Conservation (phyloP, 345 rosid genomes). For the Populus euphratica region DNA sequence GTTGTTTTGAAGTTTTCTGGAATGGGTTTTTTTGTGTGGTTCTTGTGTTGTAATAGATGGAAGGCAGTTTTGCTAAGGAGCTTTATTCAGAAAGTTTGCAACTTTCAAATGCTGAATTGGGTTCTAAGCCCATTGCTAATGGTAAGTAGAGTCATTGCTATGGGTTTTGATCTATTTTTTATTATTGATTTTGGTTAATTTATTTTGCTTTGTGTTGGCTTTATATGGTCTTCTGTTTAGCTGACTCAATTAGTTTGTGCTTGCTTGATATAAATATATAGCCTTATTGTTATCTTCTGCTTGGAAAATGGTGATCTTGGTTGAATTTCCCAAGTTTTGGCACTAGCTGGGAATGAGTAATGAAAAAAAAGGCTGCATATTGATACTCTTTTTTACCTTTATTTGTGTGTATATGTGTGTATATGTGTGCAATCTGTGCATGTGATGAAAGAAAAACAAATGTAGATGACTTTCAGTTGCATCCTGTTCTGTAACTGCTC, state of each 20-base stretch:
- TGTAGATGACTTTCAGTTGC: not conserved
- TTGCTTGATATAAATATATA: not conserved
- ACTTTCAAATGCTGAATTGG: slow-evolving; percentile 27
- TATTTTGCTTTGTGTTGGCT: not conserved
- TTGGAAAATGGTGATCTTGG: not conserved
- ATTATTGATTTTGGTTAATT: not conserved
- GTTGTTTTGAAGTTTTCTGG: not conserved
- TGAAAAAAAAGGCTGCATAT: not conserved
- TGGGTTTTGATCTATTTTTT: not conserved
- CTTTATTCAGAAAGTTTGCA: slow-evolving; percentile 48
- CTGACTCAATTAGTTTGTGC: not conserved
- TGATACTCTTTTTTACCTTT: not conserved
- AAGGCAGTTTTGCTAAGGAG: slow-evolving; percentile 43
- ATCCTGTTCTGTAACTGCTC: not conserved
- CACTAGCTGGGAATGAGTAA: not conserved
- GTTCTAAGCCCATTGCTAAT: slow-evolving; percentile 1
- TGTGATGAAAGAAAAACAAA: not conserved
- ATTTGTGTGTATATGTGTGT: not conserved
- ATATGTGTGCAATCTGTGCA: not conserved
- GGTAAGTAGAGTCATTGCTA: slow-evolving; percentile 4
- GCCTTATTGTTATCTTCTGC: not conserved
- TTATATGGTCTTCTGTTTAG: not conserved
- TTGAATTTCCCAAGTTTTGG: not conserved
- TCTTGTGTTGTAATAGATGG: slow-evolving; percentile 30
- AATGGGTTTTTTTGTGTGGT: not conserved